These are phyloP conservation scores for Tolypocladium tropicale DNA, from an alignment of 2,329 filamentous ascomycete genomes.

Conservation along the genomic window DNA sequence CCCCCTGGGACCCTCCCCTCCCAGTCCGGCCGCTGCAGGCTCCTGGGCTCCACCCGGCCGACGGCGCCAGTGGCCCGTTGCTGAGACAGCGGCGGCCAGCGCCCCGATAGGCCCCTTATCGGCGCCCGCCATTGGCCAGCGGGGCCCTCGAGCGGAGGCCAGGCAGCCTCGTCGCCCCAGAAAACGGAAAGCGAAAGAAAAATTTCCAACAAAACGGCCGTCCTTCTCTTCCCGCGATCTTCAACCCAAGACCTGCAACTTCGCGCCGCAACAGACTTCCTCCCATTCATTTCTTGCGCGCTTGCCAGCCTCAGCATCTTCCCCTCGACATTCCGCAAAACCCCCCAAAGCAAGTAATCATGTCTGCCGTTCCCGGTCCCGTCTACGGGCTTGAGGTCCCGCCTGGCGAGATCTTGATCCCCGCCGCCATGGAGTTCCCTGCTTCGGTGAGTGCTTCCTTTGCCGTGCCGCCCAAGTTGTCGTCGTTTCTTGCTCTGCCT, in stretches of 20 bases:
- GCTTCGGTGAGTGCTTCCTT: constrained; percentile 58
- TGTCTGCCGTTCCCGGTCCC: constrained; percentile 58
- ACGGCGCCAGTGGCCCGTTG: constrained; percentile 10
- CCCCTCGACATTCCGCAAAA: background rate
- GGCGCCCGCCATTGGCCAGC: constrained; percentile 13
- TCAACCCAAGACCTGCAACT: background rate
- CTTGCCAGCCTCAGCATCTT: background rate
- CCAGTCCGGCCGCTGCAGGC: background rate
- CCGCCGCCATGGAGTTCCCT: constrained; percentile 67
- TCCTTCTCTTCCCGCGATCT: background rate
- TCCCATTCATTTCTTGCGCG: background rate
- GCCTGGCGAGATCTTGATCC: constrained; percentile 71
- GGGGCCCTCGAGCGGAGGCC: constrained; percentile 2
- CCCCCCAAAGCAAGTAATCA: constrained; percentile 20
- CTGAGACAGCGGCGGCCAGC: constrained; percentile 20
- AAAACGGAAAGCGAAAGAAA: constrained; percentile 13
- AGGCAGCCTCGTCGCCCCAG: constrained; percentile 4
- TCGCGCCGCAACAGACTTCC: background rate
- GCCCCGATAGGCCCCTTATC: constrained; percentile 22
- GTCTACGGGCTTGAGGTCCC: constrained; percentile 91
- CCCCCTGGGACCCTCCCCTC: background rate
- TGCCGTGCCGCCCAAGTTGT: background rate
- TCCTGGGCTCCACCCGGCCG: background rate
- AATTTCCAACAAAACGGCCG: constrained; percentile 7
- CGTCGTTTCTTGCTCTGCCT: background rate